Base-by-base conservation (phyloP, 2,329 filamentous ascomycete species). In the Cryphonectria naterciae region DNA sequence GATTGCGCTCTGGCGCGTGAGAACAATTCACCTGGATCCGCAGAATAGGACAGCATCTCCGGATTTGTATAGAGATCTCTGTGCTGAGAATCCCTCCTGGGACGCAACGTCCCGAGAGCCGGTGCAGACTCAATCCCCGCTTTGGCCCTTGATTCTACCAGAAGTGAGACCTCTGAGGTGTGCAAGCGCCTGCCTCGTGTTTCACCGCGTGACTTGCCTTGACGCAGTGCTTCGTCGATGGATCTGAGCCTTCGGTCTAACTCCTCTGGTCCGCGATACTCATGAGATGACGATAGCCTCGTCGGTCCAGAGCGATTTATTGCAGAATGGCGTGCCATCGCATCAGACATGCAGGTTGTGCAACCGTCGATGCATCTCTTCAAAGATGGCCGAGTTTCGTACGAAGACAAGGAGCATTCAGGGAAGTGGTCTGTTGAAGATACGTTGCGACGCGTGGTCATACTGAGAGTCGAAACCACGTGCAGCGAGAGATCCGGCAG, bases 241-340 rank as follows among this genome's bases (percentile, higher is more conserved):
- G 64, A 62, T 19, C 43, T 32, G 2, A 70, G 64, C 28, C 64
- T 63, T 49, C 64, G 43, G n/a, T 67, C 64, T 11, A 67, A 35
- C 46, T 67, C 43, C n/a, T 63, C 68, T 7, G 68, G 63, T 4
- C 32, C 32, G 15, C 49, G 8, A 15, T 39, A 17, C 19, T 62
- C 56, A 35, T n/a, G 63, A 41, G 46, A 67, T 15, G 17, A n/a
- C 8, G 32, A 67, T 1, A 41, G 25, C 22, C 43, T 62, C 32
- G 4, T 58, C 25, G 56, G 11, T n/a, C 22, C 32, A 19, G 56
- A 67, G 35, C 25, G 19, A 54, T 19, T n/a, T 7, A 13, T 41
- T 22, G 35, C 8, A 17, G 15, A 35, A 1, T 10, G 2, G 3
- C 25, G 41, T 25, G 39, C 19, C 10, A 19, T 41, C 17, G 32